These are phyloP conservation scores for Saccharomycopsis sp. DNA, from an alignment of 805 yeast genomes.

Conservation along the genomic window DNA sequence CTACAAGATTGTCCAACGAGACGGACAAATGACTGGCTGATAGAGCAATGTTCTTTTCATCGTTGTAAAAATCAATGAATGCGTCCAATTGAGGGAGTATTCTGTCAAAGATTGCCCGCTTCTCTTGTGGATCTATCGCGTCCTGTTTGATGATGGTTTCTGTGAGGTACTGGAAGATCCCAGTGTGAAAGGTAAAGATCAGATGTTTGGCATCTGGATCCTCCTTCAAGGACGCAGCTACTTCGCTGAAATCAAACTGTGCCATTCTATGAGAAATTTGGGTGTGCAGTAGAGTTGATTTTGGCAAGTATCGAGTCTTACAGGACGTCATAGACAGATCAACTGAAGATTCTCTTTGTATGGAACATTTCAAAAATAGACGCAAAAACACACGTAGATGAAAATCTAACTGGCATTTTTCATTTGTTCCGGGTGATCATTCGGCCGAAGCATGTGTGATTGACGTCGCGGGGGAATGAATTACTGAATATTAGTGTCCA, in stretches of 20 bases:
- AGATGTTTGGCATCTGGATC: background rate
- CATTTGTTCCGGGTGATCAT: background rate
- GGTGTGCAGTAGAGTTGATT: background rate
- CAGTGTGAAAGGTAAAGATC: background rate
- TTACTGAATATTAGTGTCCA: too few species aligned
- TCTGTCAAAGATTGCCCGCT: slow-evolving; percentile 5
- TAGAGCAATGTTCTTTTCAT: slow-evolving; percentile 8
- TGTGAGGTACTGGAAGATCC: background rate
- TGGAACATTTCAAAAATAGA: too few species aligned
- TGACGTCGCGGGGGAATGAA: too few species aligned
- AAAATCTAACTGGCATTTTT: too few species aligned
- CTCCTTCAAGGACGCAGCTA: background rate
- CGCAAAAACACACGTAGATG: background rate
- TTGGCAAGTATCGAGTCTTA: background rate
- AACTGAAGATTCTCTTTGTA: background rate
- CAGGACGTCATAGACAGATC: background rate
- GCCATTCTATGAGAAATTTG: background rate
- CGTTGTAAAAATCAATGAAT: slow-evolving; percentile 14
- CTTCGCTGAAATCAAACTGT: background rate
- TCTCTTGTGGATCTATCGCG: background rate
- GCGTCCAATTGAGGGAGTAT: slow-evolving; percentile 4
- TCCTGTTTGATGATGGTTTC: background rate
- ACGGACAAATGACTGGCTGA: slow-evolving; percentile 11
- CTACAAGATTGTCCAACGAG: slow-evolving; percentile 5
- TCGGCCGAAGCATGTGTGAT: too few species aligned